Evolutionary conservation across 2,329 filamentous ascomycete species (phyloP), one percentile per base, ranked within the genome.

Genomic region (Raffaelea deltoideospora): DNA sequence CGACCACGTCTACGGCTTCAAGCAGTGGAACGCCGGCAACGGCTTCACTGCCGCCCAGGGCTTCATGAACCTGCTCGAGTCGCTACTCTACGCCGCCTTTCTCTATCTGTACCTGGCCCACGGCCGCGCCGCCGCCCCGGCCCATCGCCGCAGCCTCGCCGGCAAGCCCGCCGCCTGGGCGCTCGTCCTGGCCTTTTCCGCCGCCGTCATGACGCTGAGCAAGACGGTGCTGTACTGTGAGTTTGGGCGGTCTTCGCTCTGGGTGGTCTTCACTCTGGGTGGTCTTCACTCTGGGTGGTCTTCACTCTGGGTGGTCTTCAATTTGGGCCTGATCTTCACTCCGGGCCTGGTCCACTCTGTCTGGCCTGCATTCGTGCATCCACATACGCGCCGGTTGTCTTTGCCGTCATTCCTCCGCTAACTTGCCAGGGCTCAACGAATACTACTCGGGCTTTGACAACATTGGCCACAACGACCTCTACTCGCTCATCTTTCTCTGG

Each of bases 21-120:
- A 78, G 48, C 77, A 79, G 4, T 84, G 69, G 53, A 59, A 81
- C 42, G 64, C 64, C 14, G 55, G 65, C 18, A 75, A 76, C 51
- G 84, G 85, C 26, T 94, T 92, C 58, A 82, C 81, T 0, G 71
- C 67, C 30, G 83, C 84, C 27, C 85, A 93, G 64, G 69, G 69
- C 21, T 48, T 63, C 7, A 52, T 62, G 31, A 61, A 58, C 41
- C 39, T 51, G 3, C 44, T 49, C 38, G 53, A 58, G 48, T 47
- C 71, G 3, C 39, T 47, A 28, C 39, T 56, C 39, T 59, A 59
- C 32, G 32, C 54, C n/a, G 48, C 30, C 3, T 54, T 52, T 28
- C 20, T 61, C 26, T 47, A 47, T 10, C 38, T 59, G 22, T 64
- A 61, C 50, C 50, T 45, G 41, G 39, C 38, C 37, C 47, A 35